phyloP scores from a whole-genome alignment of 495 filamentous ascomycete species.

The Glutinoglossum americanum region DNA sequence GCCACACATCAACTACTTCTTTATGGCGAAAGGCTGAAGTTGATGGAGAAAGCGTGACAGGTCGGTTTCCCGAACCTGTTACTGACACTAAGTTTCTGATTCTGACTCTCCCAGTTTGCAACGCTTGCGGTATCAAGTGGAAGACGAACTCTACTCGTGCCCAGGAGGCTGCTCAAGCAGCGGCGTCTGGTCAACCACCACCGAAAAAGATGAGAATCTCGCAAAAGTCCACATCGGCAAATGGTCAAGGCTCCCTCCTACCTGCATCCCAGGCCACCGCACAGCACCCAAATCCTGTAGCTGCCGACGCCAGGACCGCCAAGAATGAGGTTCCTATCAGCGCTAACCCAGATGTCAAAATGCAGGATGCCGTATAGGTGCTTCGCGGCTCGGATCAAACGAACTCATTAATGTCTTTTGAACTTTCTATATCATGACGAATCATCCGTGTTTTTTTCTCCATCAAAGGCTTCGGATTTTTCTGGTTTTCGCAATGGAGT shows the following conservation, averaged over 20 bases:
- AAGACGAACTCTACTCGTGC: slow-evolving; percentile 4
- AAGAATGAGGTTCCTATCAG: not conserved
- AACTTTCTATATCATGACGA: not conserved
- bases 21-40: slow-evolving; percentile 4
- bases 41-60: slow-evolving; percentile 1
- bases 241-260: not conserved
- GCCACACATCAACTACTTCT: slow-evolving; percentile 4
- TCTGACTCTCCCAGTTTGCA: not conserved
- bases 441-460: not conserved
- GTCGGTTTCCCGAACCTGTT: not conserved
- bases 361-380: not conserved
- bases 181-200: not conserved
- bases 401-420: not conserved
- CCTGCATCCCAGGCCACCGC: not conserved
- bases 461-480: not conserved
- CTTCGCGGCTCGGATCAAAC: not conserved
- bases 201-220: not conserved
- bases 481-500: not conserved
- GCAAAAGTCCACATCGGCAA: not conserved
- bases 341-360: not conserved
- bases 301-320: not conserved
- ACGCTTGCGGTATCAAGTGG: slow-evolving; percentile 6
- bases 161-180: not conserved
- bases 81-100: not conserved
- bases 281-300: not conserved